A percentile compares a stretch with the other conserved stretches of the same genome.
Conservation (phyloP, 352 stramenopile species). For the Plasmopara halstedii region DNA sequence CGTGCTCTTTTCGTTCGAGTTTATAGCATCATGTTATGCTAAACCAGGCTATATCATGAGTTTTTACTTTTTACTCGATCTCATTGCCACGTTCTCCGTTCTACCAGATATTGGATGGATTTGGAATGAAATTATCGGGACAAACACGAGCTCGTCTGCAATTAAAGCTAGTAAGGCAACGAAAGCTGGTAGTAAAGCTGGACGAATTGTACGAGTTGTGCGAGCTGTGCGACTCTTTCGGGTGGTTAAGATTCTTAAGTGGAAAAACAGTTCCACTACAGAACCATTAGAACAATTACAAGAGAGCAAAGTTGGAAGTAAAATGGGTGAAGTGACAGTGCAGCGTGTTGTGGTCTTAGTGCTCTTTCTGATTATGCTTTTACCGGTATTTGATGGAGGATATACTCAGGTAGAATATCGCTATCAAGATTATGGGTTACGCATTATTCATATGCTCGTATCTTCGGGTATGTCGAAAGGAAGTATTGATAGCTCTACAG, state of each 20-base stretch:
- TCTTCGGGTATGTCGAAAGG: slow-evolving; percentile 37
- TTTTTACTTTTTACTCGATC: slow-evolving; percentile 89
- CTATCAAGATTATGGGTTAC: slow-evolving; percentile 81
- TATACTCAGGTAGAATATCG: slow-evolving; percentile 72
- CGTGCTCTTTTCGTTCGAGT: slow-evolving; percentile 85
- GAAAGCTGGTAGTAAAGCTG: slow-evolving; percentile 66
- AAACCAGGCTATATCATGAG: slow-evolving; percentile 76
- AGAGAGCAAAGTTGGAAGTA: slow-evolving; percentile 84
- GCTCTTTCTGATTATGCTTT: slow-evolving; percentile 83
- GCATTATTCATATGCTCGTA: slow-evolving; percentile 61
- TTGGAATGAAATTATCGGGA: slow-evolving; percentile 65
- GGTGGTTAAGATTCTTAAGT: slow-evolving; percentile 83
- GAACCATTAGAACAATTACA: slow-evolving; percentile 26
- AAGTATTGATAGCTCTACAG: slow-evolving; percentile 21
- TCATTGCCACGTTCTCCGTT: slow-evolving; percentile 80
- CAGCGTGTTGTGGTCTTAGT: slow-evolving; percentile 85
- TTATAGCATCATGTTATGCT: slow-evolving; percentile 64
- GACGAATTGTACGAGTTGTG: slow-evolving; percentile 80
- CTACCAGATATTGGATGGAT: slow-evolving; percentile 81
- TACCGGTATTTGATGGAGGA: slow-evolving; percentile 81
- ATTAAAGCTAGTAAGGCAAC: slow-evolving; percentile 69
- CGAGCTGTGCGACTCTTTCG: slow-evolving; percentile 76
- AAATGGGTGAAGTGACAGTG: slow-evolving; percentile 84
- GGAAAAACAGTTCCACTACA: slow-evolving; percentile 60
- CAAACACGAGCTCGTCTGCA: slow-evolving; percentile 38